A percentile compares a stretch with the other conserved stretches of the same genome.
phyloP scores from a whole-genome alignment of 2,329 filamentous ascomycete genomes.

The Fusarium buxicola region DNA sequence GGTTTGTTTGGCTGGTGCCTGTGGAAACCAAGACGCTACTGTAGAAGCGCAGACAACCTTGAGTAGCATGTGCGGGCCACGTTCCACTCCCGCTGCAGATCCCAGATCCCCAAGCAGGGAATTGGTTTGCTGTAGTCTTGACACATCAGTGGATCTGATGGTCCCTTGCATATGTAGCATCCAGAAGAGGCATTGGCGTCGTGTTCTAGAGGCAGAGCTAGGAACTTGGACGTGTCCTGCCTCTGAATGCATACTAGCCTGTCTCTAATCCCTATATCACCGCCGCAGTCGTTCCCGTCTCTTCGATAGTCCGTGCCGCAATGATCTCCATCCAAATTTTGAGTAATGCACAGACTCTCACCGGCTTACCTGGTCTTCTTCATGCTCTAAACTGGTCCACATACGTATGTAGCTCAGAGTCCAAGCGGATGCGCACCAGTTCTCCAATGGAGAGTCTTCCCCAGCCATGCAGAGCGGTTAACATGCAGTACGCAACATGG shows the following conservation, averaged over 20 bases:
- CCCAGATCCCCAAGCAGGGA: constrained; percentile 1
- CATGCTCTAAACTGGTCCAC: background rate
- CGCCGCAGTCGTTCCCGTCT: too few species aligned
- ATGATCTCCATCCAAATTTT: background rate
- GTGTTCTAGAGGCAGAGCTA: background rate
- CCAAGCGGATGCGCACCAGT: background rate
- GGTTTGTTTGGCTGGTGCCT: too few species aligned
- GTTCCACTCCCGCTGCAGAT: constrained; percentile 16
- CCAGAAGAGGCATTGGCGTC: constrained; percentile 1
- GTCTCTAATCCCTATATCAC: too few species aligned
- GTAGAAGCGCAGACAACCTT: background rate
- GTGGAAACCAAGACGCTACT: background rate
- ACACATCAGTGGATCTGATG: constrained; percentile 5
- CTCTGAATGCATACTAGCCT: background rate
- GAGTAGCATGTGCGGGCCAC: constrained; percentile 2
- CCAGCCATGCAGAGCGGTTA: background rate
- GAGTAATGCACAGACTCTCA: background rate
- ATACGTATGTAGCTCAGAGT: background rate
- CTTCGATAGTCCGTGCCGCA: background rate
- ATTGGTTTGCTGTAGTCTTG: background rate
- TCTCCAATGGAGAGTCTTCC: background rate
- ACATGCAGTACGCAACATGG: background rate
- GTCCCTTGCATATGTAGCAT: too few species aligned
- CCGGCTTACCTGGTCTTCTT: background rate
- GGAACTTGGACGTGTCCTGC: background rate